Percentiles rank a stretch among this genome's conserved stretches.
These are phyloP conservation scores for Cystobasidiopsis lactophilus DNA, from an alignment of 768 basidiomycete species.

Conservation along the genomic window DNA sequence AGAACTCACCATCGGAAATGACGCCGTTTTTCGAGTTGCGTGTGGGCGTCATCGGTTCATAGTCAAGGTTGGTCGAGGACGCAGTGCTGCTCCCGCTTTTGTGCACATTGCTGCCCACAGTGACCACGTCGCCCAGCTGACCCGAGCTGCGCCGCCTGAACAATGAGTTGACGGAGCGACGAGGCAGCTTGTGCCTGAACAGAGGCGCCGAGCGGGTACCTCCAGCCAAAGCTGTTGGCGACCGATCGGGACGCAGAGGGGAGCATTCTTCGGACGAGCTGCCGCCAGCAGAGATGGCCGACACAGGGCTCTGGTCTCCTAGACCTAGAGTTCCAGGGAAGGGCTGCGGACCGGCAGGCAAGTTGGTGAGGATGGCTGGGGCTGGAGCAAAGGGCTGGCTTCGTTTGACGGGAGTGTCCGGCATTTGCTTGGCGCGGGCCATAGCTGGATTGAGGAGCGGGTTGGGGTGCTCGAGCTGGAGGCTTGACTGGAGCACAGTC, in stretches of 20 bases:
- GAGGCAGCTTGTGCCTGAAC: background rate
- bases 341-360: no score
- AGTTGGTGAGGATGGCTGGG: no score
- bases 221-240: no score
- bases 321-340: no score
- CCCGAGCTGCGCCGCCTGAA: constrained; percentile 8
- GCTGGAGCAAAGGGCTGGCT: no score
- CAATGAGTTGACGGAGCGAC: background rate
- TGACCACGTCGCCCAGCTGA: constrained; percentile 2
- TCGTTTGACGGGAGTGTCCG: constrained; percentile 23
- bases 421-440: constrained; percentile 15
- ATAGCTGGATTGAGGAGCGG: background rate
- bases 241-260: no score
- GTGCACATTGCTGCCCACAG: background rate
- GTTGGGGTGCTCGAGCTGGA: constrained; percentile 9
- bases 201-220: background rate
- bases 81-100: constrained; percentile 3
- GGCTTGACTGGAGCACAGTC: constrained; percentile 5
- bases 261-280: no score
- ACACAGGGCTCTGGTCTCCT: no score
- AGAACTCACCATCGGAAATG: constrained; percentile 3
- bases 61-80: constrained; percentile 5
- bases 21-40: constrained; percentile 5
- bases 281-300: no score
- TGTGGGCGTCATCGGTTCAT: constrained; percentile 22